phyloP scores from a whole-genome alignment of 805 yeast genomes.

The Teunomyces aglyptinius region DNA sequence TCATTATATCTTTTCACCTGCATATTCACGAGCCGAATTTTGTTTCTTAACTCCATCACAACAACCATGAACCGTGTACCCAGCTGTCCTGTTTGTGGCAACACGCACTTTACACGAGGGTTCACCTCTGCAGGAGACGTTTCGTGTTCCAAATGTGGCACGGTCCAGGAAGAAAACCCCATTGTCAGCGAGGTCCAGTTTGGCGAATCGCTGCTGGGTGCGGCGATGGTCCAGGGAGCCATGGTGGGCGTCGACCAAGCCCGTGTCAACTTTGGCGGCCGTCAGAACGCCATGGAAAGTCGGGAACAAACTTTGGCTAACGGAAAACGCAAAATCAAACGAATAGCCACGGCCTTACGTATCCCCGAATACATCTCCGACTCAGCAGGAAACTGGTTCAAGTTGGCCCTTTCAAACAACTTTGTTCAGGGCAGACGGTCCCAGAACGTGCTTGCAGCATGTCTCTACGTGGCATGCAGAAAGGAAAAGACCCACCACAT shows the following conservation, averaged over 20 bases:
- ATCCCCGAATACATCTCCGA: slow-evolving; percentile 86
- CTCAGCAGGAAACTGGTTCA: slow-evolving; percentile 87
- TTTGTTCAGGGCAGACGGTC: slow-evolving; percentile 97
- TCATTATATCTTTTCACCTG: too few species aligned
- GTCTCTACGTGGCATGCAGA: slow-evolving; percentile 93
- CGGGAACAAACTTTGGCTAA: slow-evolving; percentile 86
- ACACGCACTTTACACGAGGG: slow-evolving; percentile 16
- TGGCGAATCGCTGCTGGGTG: slow-evolving; percentile 90
- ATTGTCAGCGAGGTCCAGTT: slow-evolving; percentile 94
- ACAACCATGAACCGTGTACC: neutral
- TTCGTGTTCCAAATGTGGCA: slow-evolving; percentile 81
- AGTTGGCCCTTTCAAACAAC: slow-evolving; percentile 77
- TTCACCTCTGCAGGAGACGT: slow-evolving; percentile 61
- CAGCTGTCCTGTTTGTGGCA: slow-evolving; percentile 25
- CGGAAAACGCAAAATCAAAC: slow-evolving; percentile 74
- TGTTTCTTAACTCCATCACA: slow-evolving; percentile 1
- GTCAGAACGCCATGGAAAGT: slow-evolving; percentile 75
- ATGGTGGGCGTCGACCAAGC: slow-evolving; percentile 87
- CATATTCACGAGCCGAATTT: neutral
- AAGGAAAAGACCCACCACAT: slow-evolving; percentile 88
- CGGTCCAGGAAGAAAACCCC: slow-evolving; percentile 86
- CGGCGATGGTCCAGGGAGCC: slow-evolving; percentile 93
- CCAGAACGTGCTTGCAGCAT: slow-evolving; percentile 92
- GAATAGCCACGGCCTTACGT: slow-evolving; percentile 72
- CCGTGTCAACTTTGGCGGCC: slow-evolving; percentile 64